These are phyloP conservation scores for Lepidium didymum DNA, from an alignment of 345 rosid species.

Conservation along the genomic window DNA sequence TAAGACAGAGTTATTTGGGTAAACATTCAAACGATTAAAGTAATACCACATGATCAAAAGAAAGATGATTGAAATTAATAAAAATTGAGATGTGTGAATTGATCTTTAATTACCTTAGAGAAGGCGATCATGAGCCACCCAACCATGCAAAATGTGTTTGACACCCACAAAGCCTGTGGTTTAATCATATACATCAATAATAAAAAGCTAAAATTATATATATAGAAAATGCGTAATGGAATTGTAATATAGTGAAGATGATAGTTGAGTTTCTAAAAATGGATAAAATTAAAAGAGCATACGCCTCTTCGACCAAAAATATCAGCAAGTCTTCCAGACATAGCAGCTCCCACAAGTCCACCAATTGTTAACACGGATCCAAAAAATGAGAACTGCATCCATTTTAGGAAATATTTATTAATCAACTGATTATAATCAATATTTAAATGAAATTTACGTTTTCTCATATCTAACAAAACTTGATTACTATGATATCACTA, in stretches of 20 bases:
- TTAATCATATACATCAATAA: background rate
- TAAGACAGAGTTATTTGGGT: background rate
- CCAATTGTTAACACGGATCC: slow-evolving; percentile 78
- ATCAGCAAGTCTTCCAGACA: slow-evolving; percentile 74
- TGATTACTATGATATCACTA: background rate
- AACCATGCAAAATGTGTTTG: slow-evolving; percentile 27
- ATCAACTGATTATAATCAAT: background rate
- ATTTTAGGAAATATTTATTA: background rate
- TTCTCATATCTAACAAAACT: background rate
- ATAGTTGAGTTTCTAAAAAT: background rate
- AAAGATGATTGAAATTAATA: background rate
- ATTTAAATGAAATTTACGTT: background rate
- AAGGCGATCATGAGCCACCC: slow-evolving; percentile 54
- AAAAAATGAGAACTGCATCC: slow-evolving; percentile 67
- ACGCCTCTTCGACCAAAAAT: slow-evolving; percentile 63
- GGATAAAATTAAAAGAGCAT: slow-evolving; percentile 17
- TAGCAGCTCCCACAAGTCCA: slow-evolving; percentile 73
- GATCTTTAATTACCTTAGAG: slow-evolving; percentile 32
- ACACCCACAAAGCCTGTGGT: slow-evolving; percentile 35
- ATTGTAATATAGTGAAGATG: background rate
- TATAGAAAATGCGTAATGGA: background rate
- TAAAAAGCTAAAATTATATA: background rate
- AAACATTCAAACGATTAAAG: background rate
- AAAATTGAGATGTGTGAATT: background rate
- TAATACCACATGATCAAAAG: background rate